These are phyloP conservation scores for Cyclotella baltica DNA, from an alignment of 108 stramenopile genomes.

Conservation along the genomic window DNA sequence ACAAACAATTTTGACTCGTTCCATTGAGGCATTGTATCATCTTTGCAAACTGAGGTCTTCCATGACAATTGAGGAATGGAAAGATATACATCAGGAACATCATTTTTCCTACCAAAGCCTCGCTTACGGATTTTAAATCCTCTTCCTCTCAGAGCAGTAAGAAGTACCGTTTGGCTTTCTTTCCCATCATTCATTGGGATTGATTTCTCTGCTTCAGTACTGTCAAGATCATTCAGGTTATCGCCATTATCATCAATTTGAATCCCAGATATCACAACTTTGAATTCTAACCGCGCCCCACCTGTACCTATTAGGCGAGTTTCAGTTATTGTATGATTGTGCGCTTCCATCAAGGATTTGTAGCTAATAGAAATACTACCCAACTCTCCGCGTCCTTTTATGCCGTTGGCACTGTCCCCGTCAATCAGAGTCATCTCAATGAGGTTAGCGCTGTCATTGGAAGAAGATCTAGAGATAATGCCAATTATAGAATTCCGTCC, in stretches of 20 bases:
- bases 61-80: slow-evolving; percentile 20
- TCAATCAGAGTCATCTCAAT: slow-evolving; percentile 57
- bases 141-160: slow-evolving; percentile 56
- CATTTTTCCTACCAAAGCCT: slow-evolving; percentile 46
- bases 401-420: slow-evolving; percentile 25
- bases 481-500: not conserved
- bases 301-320: slow-evolving; percentile 34
- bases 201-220: not conserved
- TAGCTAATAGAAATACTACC: slow-evolving; percentile 38
- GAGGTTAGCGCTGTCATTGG: not conserved
- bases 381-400: slow-evolving; percentile 31
- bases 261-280: slow-evolving; percentile 14
- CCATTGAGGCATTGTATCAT: slow-evolving; percentile 64
- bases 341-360: slow-evolving; percentile 28
- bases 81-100: slow-evolving; percentile 69
- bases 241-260: slow-evolving; percentile 21
- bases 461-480: not conserved
- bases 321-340: slow-evolving; percentile 56
- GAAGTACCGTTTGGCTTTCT: slow-evolving; percentile 25
- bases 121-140: slow-evolving; percentile 49
- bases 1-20: slow-evolving; percentile 28
- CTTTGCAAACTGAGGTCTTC: slow-evolving; percentile 53
- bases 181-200: slow-evolving; percentile 6
- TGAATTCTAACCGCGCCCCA: slow-evolving; percentile 56
- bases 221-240: not conserved